These are phyloP conservation scores for Magnusiomyces tetraspermus DNA, from an alignment of 1,139 yeast genomes.

Conservation along the genomic window DNA sequence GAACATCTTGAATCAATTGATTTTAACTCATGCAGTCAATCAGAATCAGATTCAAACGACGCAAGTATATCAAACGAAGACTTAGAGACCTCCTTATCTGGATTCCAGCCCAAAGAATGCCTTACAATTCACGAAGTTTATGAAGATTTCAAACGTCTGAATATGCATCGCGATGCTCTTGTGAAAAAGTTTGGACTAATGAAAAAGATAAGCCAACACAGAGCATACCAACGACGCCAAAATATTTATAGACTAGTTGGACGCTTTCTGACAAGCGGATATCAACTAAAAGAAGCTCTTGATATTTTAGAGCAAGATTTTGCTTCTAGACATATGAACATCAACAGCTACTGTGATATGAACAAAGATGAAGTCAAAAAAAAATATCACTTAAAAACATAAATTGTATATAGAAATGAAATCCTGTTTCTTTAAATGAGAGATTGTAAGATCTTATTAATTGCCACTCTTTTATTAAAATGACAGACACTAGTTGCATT, in stretches of 20 bases:
- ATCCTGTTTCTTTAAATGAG: too few species aligned
- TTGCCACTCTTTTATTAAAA: too few species aligned
- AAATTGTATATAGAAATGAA: too few species aligned
- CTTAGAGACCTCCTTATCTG: not conserved
- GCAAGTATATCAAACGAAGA: not conserved
- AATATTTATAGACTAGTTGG: not conserved
- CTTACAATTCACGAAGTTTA: not conserved
- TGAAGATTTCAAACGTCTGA: not conserved
- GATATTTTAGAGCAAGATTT: constrained; percentile 2
- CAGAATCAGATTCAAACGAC: not conserved
- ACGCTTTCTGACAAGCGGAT: not conserved
- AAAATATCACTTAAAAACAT: not conserved
- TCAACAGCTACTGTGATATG: not conserved
- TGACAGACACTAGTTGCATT: too few species aligned
- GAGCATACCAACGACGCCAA: constrained; percentile 3
- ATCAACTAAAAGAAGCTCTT: not conserved
- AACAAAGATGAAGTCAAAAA: not conserved
- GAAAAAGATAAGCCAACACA: not conserved
- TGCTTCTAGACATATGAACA: not conserved
- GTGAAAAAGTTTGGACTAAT: not conserved
- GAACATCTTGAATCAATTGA: not conserved
- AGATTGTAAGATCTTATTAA: too few species aligned
- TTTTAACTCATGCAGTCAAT: not conserved
- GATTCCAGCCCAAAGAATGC: not conserved
- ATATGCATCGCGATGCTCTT: not conserved